These are phyloP conservation scores for Tulasnella sp. DNA, from an alignment of 768 basidiomycete species.

Conservation along the genomic window DNA sequence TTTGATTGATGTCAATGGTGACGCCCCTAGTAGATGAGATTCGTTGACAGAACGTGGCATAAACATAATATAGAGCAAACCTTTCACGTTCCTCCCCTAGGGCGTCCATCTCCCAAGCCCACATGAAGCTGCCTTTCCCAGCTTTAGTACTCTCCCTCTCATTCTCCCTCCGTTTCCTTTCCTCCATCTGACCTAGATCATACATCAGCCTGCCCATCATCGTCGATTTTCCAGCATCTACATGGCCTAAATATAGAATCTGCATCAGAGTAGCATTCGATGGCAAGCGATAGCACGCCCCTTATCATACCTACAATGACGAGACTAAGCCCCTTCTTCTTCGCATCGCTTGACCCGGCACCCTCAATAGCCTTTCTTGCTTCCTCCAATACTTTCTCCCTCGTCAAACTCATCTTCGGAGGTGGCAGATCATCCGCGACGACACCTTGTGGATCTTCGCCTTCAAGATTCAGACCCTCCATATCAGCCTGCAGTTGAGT, in stretches of 20 bases:
- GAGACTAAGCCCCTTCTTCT: conserved; percentile 54
- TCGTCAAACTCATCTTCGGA: conserved; percentile 56
- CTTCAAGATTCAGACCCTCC: conserved; percentile 51
- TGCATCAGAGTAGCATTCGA: conserved; percentile 3
- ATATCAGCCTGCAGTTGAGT: conserved; percentile 56
- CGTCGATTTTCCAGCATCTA: conserved; percentile 98
- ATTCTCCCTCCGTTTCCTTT: conserved; percentile 72
- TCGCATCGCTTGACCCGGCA: conserved; percentile 40
- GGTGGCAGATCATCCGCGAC: conserved; percentile 34
- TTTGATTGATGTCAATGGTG: conserved; percentile 92
- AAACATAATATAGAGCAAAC: conserved; percentile 32
- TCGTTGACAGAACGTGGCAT: background rate
- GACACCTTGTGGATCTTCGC: conserved; percentile 32
- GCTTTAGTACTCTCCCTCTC: conserved; percentile 81
- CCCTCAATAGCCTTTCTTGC: conserved; percentile 43
- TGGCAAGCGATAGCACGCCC: background rate
- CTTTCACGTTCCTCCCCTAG: conserved; percentile 86
- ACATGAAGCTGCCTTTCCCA: conserved; percentile 92
- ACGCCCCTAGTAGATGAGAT: conserved; percentile 54
- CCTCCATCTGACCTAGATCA: conserved; percentile 79
- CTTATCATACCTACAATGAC: conserved; percentile 75
- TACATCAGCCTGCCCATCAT: conserved; percentile 91
- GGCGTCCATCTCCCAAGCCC: conserved; percentile 97
- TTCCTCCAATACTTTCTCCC: conserved; percentile 77
- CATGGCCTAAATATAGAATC: conserved; percentile 55